Evolutionary conservation across 768 basidiomycete genomes (phyloP).

Genomic region (Tricholoma hemisulphureum): DNA sequence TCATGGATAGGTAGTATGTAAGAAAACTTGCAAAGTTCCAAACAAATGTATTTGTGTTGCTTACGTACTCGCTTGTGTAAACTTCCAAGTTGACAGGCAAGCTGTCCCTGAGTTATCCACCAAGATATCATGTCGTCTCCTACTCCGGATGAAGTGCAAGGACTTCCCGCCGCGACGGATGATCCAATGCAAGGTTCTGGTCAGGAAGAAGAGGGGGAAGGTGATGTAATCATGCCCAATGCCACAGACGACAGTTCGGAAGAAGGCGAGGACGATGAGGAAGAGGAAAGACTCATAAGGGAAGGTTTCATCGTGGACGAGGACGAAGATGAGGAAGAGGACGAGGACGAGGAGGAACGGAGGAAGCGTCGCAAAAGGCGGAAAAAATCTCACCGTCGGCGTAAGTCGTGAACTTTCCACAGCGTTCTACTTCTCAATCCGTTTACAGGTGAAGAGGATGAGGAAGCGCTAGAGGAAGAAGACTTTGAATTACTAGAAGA

Average conservation of each 20-base stretch:
- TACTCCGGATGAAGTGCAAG: slow-evolving; percentile 34
- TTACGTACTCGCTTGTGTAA: not conserved
- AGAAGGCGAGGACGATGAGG: slow-evolving; percentile 88
- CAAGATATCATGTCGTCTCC: slow-evolving; percentile 55
- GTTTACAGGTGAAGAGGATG: slow-evolving; percentile 43
- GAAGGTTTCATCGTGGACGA: slow-evolving; percentile 94
- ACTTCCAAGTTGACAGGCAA: slow-evolving; percentile 13
- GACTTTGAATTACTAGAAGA: slow-evolving; percentile 87
- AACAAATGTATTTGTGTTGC: too few species aligned
- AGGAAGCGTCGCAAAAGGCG: slow-evolving; percentile 63
- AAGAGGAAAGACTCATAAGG: slow-evolving; percentile 74
- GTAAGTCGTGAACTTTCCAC: slow-evolving; percentile 28
- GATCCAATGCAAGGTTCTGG: slow-evolving; percentile 60
- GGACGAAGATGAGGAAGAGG: slow-evolving; percentile 84
- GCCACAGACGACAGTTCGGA: slow-evolving; percentile 82
- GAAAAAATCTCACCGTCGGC: slow-evolving; percentile 61
- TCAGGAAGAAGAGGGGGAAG: slow-evolving; percentile 54
- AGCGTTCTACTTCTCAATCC: slow-evolving; percentile 9
- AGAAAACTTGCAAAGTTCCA: too few species aligned
- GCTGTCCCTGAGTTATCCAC: not conserved
- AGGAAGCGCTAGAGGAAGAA: slow-evolving; percentile 85
- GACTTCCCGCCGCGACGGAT: slow-evolving; percentile 32
- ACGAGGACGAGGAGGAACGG: slow-evolving; percentile 59
- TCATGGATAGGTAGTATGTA: too few species aligned
- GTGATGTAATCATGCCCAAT: slow-evolving; percentile 52